A percentile compares a stretch with the other conserved stretches of the same genome.
Conservation (phyloP, 768 basidiomycete genomes). For the Holtermannia corniformis region DNA sequence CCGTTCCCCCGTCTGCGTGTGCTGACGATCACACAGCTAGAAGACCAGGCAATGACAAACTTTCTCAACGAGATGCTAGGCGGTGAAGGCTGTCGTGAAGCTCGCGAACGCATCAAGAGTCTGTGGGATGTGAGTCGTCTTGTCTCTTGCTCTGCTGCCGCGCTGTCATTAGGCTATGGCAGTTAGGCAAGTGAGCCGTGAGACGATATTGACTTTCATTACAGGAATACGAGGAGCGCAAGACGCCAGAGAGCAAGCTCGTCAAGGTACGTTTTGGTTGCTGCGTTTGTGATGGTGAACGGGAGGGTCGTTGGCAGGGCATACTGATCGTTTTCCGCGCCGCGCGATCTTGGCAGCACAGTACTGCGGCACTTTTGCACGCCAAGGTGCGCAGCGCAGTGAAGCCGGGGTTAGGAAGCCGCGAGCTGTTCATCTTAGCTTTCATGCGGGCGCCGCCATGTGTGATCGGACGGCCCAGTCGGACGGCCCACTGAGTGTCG, state of each 20-base stretch:
- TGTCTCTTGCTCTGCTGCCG: neutral
- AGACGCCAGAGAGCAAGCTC: constrained; percentile 42
- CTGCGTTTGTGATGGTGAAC: neutral
- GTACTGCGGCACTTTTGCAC: no score
- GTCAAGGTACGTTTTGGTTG: constrained; percentile 28
- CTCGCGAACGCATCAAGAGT: constrained; percentile 32
- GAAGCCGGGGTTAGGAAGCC: no score
- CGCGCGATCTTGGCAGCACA: no score
- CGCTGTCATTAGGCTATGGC: neutral
- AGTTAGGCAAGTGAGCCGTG: neutral
- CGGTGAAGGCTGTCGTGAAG: constrained; percentile 33
- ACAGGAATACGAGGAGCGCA: constrained; percentile 41
- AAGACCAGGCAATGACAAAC: constrained; percentile 78
- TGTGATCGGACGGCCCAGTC: no score
- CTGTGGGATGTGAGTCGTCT: constrained; percentile 37
- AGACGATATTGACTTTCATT: neutral
- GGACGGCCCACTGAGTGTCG: no score
- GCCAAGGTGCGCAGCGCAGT: no score
- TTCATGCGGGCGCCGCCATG: no score
- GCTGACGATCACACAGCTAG: constrained; percentile 2
- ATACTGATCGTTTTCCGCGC: neutral
- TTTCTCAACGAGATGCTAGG: constrained; percentile 79
- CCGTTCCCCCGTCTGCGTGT: neutral
- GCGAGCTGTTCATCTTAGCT: no score
- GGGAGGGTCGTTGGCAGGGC: neutral